These are phyloP conservation scores for Penicillium antarcticum DNA, from an alignment of 495 filamentous ascomycete genomes.

Conservation along the genomic window DNA sequence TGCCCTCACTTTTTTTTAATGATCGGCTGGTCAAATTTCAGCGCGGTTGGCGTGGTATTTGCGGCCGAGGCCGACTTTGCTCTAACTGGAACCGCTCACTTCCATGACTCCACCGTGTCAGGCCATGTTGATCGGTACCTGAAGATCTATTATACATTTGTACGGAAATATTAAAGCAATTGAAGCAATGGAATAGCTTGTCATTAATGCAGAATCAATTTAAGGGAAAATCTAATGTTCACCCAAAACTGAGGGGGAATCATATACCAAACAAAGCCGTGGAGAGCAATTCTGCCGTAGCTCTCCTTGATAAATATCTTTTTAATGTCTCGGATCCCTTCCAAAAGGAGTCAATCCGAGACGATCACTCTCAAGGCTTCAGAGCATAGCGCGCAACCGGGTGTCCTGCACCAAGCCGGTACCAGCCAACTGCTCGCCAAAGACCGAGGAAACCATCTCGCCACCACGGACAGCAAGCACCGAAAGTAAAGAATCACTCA, in stretches of 20 bases:
- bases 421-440: slow-evolving; percentile 47
- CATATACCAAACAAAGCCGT: not conserved
- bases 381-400: slow-evolving; percentile 40
- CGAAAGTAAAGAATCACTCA: slow-evolving; percentile 77
- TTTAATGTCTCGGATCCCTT: not conserved
- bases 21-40: not conserved
- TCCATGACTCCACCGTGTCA: not conserved
- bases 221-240: slow-evolving; percentile 7
- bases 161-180: too few species aligned
- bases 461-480: slow-evolving; percentile 72
- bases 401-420: slow-evolving; percentile 35
- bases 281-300: not conserved
- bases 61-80: too few species aligned
- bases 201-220: slow-evolving; percentile 6
- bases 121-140: not conserved
- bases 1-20: too few species aligned
- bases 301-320: not conserved
- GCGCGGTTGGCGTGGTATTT: not conserved
- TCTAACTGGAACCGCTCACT: too few species aligned
- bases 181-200: not conserved
- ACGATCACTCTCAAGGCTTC: slow-evolving; percentile 4
- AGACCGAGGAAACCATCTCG: slow-evolving; percentile 75
- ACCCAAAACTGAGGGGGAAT: slow-evolving; percentile 7
- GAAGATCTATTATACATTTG: not conserved
- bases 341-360: not conserved